A percentile compares a stretch with the other conserved stretches of the same genome.
These are phyloP conservation scores for Aspergillus taichungensis DNA, from an alignment of 495 filamentous ascomycete species.

Conservation along the genomic window DNA sequence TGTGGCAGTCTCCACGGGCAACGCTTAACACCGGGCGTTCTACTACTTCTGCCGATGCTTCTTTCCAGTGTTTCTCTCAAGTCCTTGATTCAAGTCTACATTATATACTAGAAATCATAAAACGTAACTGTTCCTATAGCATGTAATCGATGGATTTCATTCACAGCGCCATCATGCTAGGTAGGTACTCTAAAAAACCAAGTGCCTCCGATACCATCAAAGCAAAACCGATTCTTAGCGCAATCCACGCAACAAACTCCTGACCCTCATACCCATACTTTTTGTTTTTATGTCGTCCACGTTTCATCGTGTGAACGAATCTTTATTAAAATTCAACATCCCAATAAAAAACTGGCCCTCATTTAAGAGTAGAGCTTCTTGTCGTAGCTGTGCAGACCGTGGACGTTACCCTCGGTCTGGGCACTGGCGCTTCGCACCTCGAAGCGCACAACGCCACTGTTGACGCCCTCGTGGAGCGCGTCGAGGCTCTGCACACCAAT, in stretches of 20 bases:
- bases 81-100: too few relatives aligned
- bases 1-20: too few relatives aligned
- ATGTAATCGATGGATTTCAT: too few relatives aligned
- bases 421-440: slow-evolving; percentile 91
- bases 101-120: too few relatives aligned
- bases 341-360: slow-evolving; percentile 4
- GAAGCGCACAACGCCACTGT: slow-evolving; percentile 73
- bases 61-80: too few relatives aligned
- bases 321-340: slow-evolving; percentile 10
- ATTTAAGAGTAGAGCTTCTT: slow-evolving; percentile 94
- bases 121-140: too few relatives aligned
- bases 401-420: slow-evolving; percentile 90
- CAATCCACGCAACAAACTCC: slow-evolving; percentile 19
- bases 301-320: slow-evolving; percentile 23
- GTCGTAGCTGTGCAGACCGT: slow-evolving; percentile 93
- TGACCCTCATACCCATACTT: slow-evolving; percentile 27
- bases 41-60: too few relatives aligned
- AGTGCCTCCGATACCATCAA: background rate
- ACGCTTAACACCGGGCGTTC: too few relatives aligned
- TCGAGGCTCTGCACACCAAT: slow-evolving; percentile 73
- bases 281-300: slow-evolving; percentile 25
- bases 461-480: slow-evolving; percentile 67
- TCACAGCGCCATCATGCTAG: background rate
- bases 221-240: background rate
- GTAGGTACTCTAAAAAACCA: background rate